phyloP scores from a whole-genome alignment of 345 rosid species.

The Balakata baccata region DNA sequence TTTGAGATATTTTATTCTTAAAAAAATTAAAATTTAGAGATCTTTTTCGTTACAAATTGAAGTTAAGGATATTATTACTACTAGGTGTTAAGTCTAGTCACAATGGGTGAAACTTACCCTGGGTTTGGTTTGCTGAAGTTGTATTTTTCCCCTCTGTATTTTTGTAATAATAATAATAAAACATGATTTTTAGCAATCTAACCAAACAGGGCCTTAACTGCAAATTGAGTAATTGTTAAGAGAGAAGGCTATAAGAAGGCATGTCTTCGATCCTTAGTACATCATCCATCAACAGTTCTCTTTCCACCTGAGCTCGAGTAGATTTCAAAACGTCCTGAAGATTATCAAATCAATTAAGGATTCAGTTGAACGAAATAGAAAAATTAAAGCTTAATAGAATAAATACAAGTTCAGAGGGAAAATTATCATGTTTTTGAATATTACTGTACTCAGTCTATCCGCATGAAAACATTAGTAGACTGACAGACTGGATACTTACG shows the following conservation, averaged over 20 bases:
- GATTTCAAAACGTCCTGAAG: constrained; percentile 72
- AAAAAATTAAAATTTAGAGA: neutral
- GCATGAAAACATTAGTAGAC: no score
- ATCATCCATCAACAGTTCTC: constrained; percentile 82
- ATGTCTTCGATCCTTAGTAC: constrained; percentile 74
- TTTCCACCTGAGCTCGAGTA: constrained; percentile 68
- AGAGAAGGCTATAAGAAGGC: constrained; percentile 82
- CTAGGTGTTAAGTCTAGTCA: no score
- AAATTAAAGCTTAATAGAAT: no score
- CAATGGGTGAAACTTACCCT: no score
- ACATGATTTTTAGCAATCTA: neutral
- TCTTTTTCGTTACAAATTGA: no score
- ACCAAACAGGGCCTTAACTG: neutral
- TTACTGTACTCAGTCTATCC: no score
- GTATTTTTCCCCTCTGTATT: neutral
- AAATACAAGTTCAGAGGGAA: no score
- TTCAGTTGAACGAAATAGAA: no score
- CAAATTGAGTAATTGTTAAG: constrained; percentile 22
- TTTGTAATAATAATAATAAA: no score
- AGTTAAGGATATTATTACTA: no score
- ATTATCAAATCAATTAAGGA: neutral
- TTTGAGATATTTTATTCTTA: neutral
- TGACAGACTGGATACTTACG: constrained; percentile 39
- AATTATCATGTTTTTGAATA: no score
- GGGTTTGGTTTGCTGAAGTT: no score